Percentiles rank a stretch among this genome's conserved stretches.
Conservation (phyloP, 2,329 filamentous ascomycete genomes). For the Fusarium graminum region DNA sequence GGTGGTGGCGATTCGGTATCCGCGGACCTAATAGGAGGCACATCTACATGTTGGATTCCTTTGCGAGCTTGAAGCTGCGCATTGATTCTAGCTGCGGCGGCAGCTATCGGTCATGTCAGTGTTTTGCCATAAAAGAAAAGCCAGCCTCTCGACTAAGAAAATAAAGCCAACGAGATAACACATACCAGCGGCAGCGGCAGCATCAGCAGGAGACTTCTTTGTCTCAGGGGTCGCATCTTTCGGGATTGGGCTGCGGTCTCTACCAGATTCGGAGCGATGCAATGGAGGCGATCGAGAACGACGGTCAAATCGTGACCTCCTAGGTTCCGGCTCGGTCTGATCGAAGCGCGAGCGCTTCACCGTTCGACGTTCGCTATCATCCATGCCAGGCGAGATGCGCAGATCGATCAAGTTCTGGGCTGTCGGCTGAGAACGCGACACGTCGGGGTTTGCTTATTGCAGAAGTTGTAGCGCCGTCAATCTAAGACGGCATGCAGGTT, state of each 20-base stretch:
- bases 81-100: conserved; percentile 89
- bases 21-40: conserved; percentile 79
- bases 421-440: neutral
- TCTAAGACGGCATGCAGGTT: conserved; percentile 2
- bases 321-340: conserved; percentile 85
- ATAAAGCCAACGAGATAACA: conserved; percentile 24
- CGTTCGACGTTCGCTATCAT: conserved; percentile 78
- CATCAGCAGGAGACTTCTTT: conserved; percentile 70
- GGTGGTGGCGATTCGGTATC: conserved; percentile 62
- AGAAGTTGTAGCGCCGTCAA: neutral
- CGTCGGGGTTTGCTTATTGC: neutral
- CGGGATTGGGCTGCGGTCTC: conserved; percentile 83
- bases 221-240: conserved; percentile 59
- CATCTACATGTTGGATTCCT: conserved; percentile 90
- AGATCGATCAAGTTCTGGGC: conserved; percentile 4
- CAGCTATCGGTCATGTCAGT: conserved; percentile 66
- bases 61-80: conserved; percentile 87
- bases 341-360: conserved; percentile 94
- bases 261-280: conserved; percentile 73
- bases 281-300: conserved; percentile 86
- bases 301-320: conserved; percentile 88
- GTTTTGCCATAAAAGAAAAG: neutral
- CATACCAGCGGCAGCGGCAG: conserved; percentile 82
- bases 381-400: conserved; percentile 61
- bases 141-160: conserved; percentile 17